A percentile compares a stretch with the other conserved stretches of the same genome.
Conservation (phyloP, 2,329 filamentous ascomycete genomes). For the Aspergillus caelatus region DNA sequence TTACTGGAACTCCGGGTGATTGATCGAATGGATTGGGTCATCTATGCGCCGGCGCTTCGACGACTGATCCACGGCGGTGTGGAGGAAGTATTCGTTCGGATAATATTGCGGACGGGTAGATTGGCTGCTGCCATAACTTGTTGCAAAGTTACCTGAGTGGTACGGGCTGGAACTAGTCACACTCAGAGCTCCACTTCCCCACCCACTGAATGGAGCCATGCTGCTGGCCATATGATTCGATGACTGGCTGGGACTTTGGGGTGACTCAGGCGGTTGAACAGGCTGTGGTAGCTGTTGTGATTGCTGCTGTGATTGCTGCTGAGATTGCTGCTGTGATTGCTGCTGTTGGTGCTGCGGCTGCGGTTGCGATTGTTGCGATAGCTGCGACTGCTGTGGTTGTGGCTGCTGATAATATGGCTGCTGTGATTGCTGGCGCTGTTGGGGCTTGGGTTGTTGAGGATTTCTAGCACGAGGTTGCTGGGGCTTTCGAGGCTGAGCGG, state of each 20-base stretch:
- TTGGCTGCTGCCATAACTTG: background rate
- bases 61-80: background rate
- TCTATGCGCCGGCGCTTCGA: slow-evolving; percentile 3
- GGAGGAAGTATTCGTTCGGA: background rate
- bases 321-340: too few relatives aligned
- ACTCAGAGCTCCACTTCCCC: background rate
- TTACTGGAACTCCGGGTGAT: background rate
- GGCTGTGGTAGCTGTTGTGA: background rate
- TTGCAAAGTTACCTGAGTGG: background rate
- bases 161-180: background rate
- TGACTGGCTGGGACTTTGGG: background rate
- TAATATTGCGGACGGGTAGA: background rate
- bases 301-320: too few relatives aligned
- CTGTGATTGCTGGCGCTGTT: background rate
- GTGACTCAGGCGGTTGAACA: background rate
- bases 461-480: background rate
- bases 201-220: background rate
- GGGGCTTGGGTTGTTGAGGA: background rate
- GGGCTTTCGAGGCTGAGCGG: background rate
- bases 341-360: too few relatives aligned
- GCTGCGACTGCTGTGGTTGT: too few relatives aligned
- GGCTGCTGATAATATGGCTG: too few relatives aligned
- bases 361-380: too few relatives aligned
- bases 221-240: background rate
- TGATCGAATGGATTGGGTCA: background rate